Percentiles rank a stretch among this genome's conserved stretches.
Evolutionary conservation across 345 rosid species (phyloP).

Genomic region (Stellera chamaejasme): DNA sequence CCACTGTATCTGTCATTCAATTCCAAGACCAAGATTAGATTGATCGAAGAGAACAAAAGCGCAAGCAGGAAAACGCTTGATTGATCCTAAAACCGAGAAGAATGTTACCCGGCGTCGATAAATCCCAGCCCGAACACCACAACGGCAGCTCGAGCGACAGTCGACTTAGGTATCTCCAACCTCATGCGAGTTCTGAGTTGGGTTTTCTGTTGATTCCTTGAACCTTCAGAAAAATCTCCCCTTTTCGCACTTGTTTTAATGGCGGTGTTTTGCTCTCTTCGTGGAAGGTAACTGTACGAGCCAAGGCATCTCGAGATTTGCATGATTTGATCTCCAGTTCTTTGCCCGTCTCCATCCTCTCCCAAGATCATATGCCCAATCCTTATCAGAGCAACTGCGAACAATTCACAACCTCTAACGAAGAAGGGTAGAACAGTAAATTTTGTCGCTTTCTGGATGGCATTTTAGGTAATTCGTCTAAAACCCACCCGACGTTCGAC

Average conservation of each 20-base stretch:
- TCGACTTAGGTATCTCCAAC: constrained; percentile 21
- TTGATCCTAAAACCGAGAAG: background rate
- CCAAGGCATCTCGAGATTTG: constrained; percentile 6
- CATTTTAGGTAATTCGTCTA: background rate
- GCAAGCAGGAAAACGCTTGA: too few relatives aligned
- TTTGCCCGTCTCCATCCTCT: background rate
- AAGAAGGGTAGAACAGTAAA: background rate
- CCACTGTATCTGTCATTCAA: constrained; percentile 57
- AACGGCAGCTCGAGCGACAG: constrained; percentile 34
- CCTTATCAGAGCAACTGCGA: background rate
- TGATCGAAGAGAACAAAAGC: too few relatives aligned
- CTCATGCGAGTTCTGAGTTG: constrained; percentile 7
- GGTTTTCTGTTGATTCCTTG: constrained; percentile 8
- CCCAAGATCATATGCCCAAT: too few relatives aligned
- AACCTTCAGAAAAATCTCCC: constrained; percentile 23
- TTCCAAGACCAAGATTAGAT: background rate
- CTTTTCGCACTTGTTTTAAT: constrained; percentile 21
- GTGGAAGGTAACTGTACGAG: constrained; percentile 3
- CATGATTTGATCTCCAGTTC: constrained; percentile 25
- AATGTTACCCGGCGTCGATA: constrained; percentile 68
- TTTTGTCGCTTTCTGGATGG: background rate
- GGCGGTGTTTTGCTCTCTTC: constrained; percentile 7
- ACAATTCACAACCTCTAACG: background rate
- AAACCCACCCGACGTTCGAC: background rate
- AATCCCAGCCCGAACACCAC: constrained; percentile 57